These are phyloP conservation scores for Pilatotrama ljubarskyi DNA, from an alignment of 768 basidiomycete genomes.

Conservation along the genomic window DNA sequence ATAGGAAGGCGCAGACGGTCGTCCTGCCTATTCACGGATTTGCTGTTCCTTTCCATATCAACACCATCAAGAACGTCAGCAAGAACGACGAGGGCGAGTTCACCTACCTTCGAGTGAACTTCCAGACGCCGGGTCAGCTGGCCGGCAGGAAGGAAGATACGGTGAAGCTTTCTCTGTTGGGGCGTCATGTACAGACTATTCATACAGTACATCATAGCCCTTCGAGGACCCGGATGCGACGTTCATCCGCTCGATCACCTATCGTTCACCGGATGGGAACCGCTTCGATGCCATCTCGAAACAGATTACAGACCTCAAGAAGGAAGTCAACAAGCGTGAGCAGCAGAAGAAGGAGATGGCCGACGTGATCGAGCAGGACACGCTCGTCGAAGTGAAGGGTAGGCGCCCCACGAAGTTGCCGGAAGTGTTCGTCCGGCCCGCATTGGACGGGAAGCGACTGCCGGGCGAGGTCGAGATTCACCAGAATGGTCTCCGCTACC, in stretches of 20 bases:
- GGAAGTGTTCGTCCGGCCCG: constrained; percentile 92
- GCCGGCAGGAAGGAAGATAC: constrained; percentile 99
- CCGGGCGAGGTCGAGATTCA: constrained; percentile 99
- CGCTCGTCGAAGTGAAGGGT: constrained; percentile 85
- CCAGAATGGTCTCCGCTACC: constrained; percentile 93
- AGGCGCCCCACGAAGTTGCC: constrained; percentile 82
- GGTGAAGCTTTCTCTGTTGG: constrained; percentile 71
- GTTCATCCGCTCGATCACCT: constrained; percentile 93
- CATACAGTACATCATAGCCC: constrained; percentile 48
- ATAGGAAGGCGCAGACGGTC: constrained; percentile 87
- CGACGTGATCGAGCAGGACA: constrained; percentile 95
- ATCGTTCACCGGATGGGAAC: constrained; percentile 85
- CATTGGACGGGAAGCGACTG: constrained; percentile 90
- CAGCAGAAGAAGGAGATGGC: constrained; percentile 98
- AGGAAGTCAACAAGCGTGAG: constrained; percentile 95
- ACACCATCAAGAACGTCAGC: constrained; percentile 96
- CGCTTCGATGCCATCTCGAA: constrained; percentile 89
- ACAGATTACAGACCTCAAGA: constrained; percentile 93
- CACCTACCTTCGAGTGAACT: constrained; percentile 94
- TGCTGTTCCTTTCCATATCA: constrained; percentile 97
- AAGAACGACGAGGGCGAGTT: constrained; percentile 97
- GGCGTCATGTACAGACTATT: neutral
- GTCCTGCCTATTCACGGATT: constrained; percentile 93
- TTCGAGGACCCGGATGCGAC: constrained; percentile 97
- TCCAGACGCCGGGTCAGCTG: constrained; percentile 96